Percentiles rank a stretch among this genome's conserved stretches.
phyloP scores from a whole-genome alignment of 768 basidiomycete genomes.

The Lactarius deliciosus region DNA sequence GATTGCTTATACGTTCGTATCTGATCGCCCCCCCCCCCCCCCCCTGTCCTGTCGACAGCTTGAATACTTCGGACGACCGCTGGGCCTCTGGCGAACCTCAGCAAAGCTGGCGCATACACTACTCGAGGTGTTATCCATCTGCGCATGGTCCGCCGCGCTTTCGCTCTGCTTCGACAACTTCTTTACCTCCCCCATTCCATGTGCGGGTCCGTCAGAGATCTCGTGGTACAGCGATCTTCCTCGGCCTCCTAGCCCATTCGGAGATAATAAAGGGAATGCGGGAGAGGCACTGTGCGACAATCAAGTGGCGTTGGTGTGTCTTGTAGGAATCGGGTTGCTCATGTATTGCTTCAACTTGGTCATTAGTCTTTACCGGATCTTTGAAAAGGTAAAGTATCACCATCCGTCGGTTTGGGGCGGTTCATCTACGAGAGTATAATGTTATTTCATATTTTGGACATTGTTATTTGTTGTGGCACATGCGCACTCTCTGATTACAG shows the following conservation, averaged over 20 bases:
- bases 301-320: slow-evolving; percentile 73
- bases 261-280: slow-evolving; percentile 43
- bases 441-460: not conserved
- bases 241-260: slow-evolving; percentile 44
- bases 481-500: not conserved
- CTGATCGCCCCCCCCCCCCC: slow-evolving; percentile 19
- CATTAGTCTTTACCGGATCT: slow-evolving; percentile 82
- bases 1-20: slow-evolving; percentile 16
- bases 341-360: slow-evolving; percentile 83
- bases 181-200: slow-evolving; percentile 83
- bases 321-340: slow-evolving; percentile 74
- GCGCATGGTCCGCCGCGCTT: slow-evolving; percentile 89
- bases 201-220: slow-evolving; percentile 55
- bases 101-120: slow-evolving; percentile 85
- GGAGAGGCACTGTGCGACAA: slow-evolving; percentile 67
- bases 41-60: slow-evolving; percentile 46
- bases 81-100: slow-evolving; percentile 91
- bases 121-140: slow-evolving; percentile 86
- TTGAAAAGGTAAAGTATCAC: slow-evolving; percentile 85
- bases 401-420: slow-evolving; percentile 27
- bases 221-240: slow-evolving; percentile 75
- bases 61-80: slow-evolving; percentile 89
- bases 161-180: slow-evolving; percentile 90
- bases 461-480: not conserved
- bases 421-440: slow-evolving; percentile 7